Percentiles rank a stretch among this genome's conserved stretches.
Evolutionary conservation across 257 asterid genomes (phyloP).

Genomic region (Fraxinus excelsior): DNA sequence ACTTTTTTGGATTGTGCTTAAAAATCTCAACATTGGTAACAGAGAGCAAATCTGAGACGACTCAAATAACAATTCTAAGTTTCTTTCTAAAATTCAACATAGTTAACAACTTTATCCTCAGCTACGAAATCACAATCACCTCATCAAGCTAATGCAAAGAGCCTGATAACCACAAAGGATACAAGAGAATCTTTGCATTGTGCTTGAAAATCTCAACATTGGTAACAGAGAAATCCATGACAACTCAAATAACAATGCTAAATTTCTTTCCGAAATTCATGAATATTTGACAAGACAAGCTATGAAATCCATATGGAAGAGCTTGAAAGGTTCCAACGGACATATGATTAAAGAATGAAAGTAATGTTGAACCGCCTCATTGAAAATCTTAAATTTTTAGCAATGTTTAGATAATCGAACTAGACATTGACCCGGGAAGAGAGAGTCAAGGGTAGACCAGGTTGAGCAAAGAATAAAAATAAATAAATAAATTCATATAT

Average conservation of each 20-base stretch:
- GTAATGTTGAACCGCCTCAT: background rate
- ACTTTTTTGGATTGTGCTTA: constrained; percentile 13
- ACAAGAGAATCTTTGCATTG: constrained; percentile 9
- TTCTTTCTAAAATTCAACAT: background rate
- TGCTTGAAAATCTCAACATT: constrained; percentile 16
- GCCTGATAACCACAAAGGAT: background rate
- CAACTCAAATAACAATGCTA: constrained; percentile 2
- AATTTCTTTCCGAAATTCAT: constrained; percentile 1
- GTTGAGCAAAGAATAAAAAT: background rate
- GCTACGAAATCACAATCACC: constrained; percentile 2
- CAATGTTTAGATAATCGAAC: background rate
- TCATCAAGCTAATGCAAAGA: constrained; percentile 4
- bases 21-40: constrained; percentile 10
- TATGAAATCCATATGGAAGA: constrained; percentile 16
- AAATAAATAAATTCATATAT: background rate
- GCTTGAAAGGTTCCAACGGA: constrained; percentile 9
- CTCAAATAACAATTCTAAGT: constrained; percentile 6
- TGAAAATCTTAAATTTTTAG: background rate
- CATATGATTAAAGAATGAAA: constrained; percentile 8
- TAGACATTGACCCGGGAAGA: background rate
- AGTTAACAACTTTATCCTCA: background rate
- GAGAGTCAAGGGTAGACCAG: background rate
- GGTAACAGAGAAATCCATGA: background rate
- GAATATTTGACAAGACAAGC: constrained; percentile 4
- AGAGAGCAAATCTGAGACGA: background rate